Base-by-base conservation (phyloP, 2,329 filamentous ascomycete genomes). In the Cercospora brassicicola region DNA sequence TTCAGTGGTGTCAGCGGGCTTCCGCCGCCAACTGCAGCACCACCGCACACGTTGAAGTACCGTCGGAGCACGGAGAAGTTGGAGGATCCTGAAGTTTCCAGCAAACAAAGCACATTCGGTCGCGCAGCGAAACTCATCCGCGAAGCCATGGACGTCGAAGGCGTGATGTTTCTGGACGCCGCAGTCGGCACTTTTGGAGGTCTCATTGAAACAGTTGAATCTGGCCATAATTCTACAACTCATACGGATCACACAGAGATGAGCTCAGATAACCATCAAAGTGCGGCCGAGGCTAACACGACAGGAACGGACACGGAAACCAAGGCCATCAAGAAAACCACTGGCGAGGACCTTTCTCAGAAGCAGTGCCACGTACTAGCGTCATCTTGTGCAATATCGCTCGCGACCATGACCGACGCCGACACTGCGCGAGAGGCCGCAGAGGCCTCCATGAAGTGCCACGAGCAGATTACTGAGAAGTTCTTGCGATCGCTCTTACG, bases 141-240 rank as follows among this genome's bases (percentile, higher is more conserved):
- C 1, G 80, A 85, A 65, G 82, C 83, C n/a, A 75, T 86, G 20
- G 77, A 77, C 8, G 81, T 83, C 3, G 83, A 84, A n/a, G 84
- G 83, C 2, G 82, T 85, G 11, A 74, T 81, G 2, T 82, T 82
- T 64, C 67, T 83, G 18, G 81, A 82, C 68, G 78, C 74, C 0
- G 70, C 73, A 1, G 65, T 76, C 3, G 70, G 73, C 2, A 76
- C 69, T 0, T 76, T 74, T 23, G 76, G 74, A 4, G 76, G 75
- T 2, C 62, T 72, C 2, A 64, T 72, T 8, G 72, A 73, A 30
- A 69, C 66, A 15, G 67, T 66, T 1, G 67, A 69, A 23, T 70
- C 66, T 6, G 53, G 62, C 11, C 63, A 66, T 36, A 65, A 69
- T 15, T 62, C 66, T 15, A 56, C 45, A 13, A 59, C 62, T 10